Evolutionary conservation across 192 early-diverging fungal species (phyloP).

Genomic region (Linnemannia hyalina): DNA sequence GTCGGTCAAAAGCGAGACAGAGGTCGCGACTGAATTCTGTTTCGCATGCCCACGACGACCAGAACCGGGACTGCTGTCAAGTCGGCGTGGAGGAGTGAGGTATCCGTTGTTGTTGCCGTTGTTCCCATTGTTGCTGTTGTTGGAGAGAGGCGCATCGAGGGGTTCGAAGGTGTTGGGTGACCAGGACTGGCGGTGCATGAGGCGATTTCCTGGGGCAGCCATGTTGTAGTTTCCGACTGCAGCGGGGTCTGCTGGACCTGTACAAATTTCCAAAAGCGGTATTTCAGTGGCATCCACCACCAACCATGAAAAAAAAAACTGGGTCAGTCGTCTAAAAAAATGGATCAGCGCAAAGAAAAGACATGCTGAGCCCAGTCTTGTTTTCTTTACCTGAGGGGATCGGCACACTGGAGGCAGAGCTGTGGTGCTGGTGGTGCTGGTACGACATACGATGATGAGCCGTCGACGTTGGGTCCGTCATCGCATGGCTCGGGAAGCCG

Average conservation of each 20-base stretch:
- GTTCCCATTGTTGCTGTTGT: background rate
- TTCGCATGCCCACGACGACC: slow-evolving; percentile 33
- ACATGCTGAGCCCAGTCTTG: background rate
- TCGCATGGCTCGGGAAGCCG: slow-evolving; percentile 1
- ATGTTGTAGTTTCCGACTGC: background rate
- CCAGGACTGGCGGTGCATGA: slow-evolving; percentile 32
- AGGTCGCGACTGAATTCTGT: slow-evolving; percentile 43
- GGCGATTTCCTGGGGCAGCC: background rate
- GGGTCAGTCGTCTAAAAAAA: background rate
- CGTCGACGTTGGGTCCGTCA: slow-evolving; percentile 22
- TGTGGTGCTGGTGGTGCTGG: slow-evolving; percentile 42
- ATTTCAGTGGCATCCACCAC: background rate
- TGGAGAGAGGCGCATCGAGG: slow-evolving; percentile 4
- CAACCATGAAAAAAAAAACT: background rate
- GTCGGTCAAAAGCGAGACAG: slow-evolving; percentile 38
- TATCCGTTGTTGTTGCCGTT: slow-evolving; percentile 9
- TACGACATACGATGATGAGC: background rate
- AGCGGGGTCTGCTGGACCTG: slow-evolving; percentile 27
- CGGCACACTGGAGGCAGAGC: slow-evolving; percentile 27
- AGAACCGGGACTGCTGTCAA: slow-evolving; percentile 18
- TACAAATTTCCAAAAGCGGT: slow-evolving; percentile 19
- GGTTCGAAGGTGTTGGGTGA: slow-evolving; percentile 35
- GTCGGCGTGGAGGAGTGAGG: slow-evolving; percentile 28
- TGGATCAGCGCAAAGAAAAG: background rate
- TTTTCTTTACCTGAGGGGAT: slow-evolving; percentile 17